Evolutionary conservation across 2,329 filamentous ascomycete genomes (phyloP).

Genomic region (Fusarium sp.): DNA sequence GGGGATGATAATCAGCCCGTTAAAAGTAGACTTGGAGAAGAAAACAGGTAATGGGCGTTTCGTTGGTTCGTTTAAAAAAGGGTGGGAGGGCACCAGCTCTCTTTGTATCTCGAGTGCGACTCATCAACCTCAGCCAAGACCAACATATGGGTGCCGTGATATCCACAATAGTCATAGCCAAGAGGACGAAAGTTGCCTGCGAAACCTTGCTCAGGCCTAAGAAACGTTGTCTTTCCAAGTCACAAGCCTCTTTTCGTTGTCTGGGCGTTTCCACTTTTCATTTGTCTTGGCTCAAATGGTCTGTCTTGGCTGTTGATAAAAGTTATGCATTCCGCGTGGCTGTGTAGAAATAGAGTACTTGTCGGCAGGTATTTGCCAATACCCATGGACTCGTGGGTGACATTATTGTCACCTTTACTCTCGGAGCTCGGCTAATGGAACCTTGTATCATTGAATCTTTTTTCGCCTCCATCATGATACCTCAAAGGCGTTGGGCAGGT

Average conservation of each 20-base stretch:
- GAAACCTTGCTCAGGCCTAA: slow-evolving; percentile 1
- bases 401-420: neutral
- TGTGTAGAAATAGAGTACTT: slow-evolving; percentile 11
- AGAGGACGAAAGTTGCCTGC: slow-evolving; percentile 17
- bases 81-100: slow-evolving; percentile 23
- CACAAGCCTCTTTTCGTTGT: slow-evolving; percentile 12
- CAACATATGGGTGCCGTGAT: neutral
- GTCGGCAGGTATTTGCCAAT: neutral
- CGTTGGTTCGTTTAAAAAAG: neutral
- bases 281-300: slow-evolving; percentile 6
- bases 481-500: neutral
- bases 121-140: slow-evolving; percentile 1
- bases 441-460: slow-evolving; percentile 26
- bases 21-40: neutral
- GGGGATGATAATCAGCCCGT: slow-evolving; percentile 7
- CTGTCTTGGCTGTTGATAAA: slow-evolving; percentile 26
- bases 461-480: slow-evolving; percentile 1
- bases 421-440: slow-evolving; percentile 19
- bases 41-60: slow-evolving; percentile 14
- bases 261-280: slow-evolving; percentile 30
- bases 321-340: slow-evolving; percentile 17
- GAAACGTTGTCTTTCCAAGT: slow-evolving; percentile 7
- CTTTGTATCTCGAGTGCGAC: slow-evolving; percentile 17
- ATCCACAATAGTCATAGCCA: slow-evolving; percentile 23
- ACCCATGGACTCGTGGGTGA: neutral